phyloP scores from a whole-genome alignment of 78 protist genomes.

The Planoprotostelium fungivorum region DNA sequence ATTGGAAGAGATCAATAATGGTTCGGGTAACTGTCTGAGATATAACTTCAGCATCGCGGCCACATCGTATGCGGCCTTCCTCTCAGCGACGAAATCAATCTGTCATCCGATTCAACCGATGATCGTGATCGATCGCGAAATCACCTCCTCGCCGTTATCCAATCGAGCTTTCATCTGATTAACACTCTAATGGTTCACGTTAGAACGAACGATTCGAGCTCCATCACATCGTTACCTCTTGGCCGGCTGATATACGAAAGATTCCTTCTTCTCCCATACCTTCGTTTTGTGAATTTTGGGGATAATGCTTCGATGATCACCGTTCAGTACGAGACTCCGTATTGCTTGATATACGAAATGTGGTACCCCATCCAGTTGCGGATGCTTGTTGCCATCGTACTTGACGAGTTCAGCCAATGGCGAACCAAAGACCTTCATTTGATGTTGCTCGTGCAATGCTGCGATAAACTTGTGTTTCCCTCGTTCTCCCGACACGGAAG shows the following conservation, averaged over 20 bases:
- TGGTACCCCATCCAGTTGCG: not conserved
- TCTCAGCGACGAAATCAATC: not conserved
- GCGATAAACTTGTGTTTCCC: too few relatives aligned
- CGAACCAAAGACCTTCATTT: not conserved
- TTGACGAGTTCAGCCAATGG: not conserved
- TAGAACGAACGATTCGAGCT: not conserved
- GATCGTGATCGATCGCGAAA: not conserved
- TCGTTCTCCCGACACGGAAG: too few relatives aligned
- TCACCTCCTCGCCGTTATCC: not conserved
- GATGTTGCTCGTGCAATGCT: too few relatives aligned
- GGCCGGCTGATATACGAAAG: not conserved
- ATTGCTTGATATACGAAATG: not conserved
- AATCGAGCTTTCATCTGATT: not conserved
- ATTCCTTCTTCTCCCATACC: not conserved
- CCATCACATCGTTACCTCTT: slow-evolving; percentile 1
- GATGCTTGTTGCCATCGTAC: not conserved
- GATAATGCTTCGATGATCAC: not conserved
- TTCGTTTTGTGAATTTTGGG: not conserved
- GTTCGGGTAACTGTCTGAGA: not conserved
- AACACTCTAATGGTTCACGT: not conserved
- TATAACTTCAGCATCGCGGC: not conserved
- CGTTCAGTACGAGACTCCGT: not conserved
- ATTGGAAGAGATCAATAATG: not conserved
- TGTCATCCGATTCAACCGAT: not conserved
- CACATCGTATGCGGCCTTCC: not conserved